Base-by-base conservation (phyloP, 805 yeast species). In the Hanseniaspora clermontiae region DNA sequence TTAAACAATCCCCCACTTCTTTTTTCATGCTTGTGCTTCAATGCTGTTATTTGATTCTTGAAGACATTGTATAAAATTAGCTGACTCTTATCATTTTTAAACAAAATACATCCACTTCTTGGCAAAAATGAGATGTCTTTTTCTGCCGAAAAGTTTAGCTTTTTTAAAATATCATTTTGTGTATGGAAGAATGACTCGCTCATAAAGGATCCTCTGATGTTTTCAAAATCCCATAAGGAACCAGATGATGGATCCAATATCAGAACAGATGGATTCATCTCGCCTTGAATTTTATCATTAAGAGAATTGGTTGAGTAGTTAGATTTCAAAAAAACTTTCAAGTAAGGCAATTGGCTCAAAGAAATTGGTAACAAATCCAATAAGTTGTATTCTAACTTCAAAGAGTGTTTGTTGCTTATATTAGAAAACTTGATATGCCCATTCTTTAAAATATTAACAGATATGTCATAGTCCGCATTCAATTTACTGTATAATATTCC, bases 141-240 rank as follows among this genome's bases (percentile, higher is more conserved):
- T 9, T 53, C 51, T 12, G 39, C 17, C 14, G 6, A 34, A 1
- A 14, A 32, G 32, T 39, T 8, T 4, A 37, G 12, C 12, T 29
- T 37, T 7, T 39, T 45, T 17, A 53, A 31, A 46, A 17, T 20
- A 39, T 53, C 47, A 15, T 53, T 53, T 31, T 43, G 15, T n/a
- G 3, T 27, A 14, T 20, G 27, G 5, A 24, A 38, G 9, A 32
- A 47, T 9, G n/a, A 8, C 11, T 31, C 12, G 12, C 10, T 38
- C 9, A 5, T 11, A 19, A 53, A 38, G 3, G 51, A 45, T 15
- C n/a, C 24, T 19, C 20, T 46, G 29, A 53, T 31, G 27, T 39
- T 53, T 36, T 53, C 57, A 53, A 53, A 53, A 32, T 32, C 32
- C 57, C 57, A 53, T 17, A 53, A n/a, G 1, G 57, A 27, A 11